phyloP scores from a whole-genome alignment of 2,329 filamentous ascomycete species.

The Cladobotryum protrusum region DNA sequence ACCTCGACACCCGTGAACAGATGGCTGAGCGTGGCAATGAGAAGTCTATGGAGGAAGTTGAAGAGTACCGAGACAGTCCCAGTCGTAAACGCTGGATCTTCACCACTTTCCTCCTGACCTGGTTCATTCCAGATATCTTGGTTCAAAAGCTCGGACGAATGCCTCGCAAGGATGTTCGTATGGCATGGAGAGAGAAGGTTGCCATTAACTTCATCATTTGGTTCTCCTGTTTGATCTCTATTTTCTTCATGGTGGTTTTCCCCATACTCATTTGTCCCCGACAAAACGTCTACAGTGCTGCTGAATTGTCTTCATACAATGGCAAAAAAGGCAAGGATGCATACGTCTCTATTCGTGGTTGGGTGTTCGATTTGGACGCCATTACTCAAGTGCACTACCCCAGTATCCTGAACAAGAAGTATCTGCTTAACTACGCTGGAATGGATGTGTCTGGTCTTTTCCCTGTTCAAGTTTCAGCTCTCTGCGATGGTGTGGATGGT shows the following conservation, averaged over 20 bases:
- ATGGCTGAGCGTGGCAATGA: slow-evolving; percentile 95
- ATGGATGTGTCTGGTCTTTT: slow-evolving; percentile 83
- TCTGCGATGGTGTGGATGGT: slow-evolving; percentile 74
- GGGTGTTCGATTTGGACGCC: slow-evolving; percentile 74
- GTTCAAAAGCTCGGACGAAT: slow-evolving; percentile 75
- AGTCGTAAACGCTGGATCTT: slow-evolving; percentile 89
- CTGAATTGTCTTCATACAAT: slow-evolving; percentile 67
- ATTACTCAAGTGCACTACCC: slow-evolving; percentile 73
- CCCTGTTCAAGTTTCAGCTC: slow-evolving; percentile 85
- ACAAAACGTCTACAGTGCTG: slow-evolving; percentile 77
- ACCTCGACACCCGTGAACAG: slow-evolving; percentile 86
- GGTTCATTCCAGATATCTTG: slow-evolving; percentile 76
- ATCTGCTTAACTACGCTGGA: slow-evolving; percentile 75
- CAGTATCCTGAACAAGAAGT: slow-evolving; percentile 48
- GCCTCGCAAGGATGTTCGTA: slow-evolving; percentile 83
- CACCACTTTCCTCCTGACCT: slow-evolving; percentile 77
- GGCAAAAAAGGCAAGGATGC: slow-evolving; percentile 60
- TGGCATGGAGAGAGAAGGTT: slow-evolving; percentile 94
- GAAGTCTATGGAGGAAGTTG: slow-evolving; percentile 82
- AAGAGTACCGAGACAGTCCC: slow-evolving; percentile 69
- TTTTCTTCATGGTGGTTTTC: slow-evolving; percentile 88
- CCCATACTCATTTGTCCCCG: slow-evolving; percentile 84
- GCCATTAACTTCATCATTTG: slow-evolving; percentile 98
- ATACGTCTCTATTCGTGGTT: slow-evolving; percentile 78
- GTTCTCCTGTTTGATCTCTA: slow-evolving; percentile 68